Conservation (phyloP, 495 filamentous ascomycete genomes). For the Alectoria sarmentosa region DNA sequence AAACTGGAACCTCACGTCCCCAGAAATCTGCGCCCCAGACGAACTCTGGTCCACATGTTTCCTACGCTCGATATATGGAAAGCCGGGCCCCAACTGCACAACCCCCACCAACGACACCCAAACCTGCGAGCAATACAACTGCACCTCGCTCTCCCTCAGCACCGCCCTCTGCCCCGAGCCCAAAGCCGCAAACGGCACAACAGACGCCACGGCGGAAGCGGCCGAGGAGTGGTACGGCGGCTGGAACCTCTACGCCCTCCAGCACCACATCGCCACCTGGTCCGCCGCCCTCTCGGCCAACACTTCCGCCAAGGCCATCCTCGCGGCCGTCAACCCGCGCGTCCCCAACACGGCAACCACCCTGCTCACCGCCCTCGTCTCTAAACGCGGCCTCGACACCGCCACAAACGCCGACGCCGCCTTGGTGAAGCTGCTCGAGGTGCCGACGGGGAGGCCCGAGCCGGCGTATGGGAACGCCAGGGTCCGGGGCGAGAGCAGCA, state of each 20-base stretch:
- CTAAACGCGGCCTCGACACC: constrained; percentile 41
- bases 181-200: background rate
- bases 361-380: constrained; percentile 29
- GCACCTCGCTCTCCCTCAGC: constrained; percentile 13
- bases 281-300: constrained; percentile 10
- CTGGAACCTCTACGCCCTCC: constrained; percentile 17
- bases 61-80: constrained; percentile 9
- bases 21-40: constrained; percentile 17
- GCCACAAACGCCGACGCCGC: constrained; percentile 35
- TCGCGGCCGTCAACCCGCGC: background rate
- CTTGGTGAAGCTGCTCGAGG: constrained; percentile 3
- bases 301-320: constrained; percentile 13
- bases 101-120: background rate
- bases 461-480: background rate
- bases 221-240: constrained; percentile 15
- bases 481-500: background rate
- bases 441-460: background rate
- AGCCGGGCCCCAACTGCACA: constrained; percentile 12
- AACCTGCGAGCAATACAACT: constrained; percentile 17
- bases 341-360: constrained; percentile 28
- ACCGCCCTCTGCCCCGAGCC: constrained; percentile 9
- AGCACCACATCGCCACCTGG: constrained; percentile 19
- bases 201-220: background rate
- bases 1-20: constrained; percentile 16
- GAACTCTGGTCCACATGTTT: constrained; percentile 21